Conservation (phyloP, 805 yeast genomes). For the Candida qinlingensis region DNA sequence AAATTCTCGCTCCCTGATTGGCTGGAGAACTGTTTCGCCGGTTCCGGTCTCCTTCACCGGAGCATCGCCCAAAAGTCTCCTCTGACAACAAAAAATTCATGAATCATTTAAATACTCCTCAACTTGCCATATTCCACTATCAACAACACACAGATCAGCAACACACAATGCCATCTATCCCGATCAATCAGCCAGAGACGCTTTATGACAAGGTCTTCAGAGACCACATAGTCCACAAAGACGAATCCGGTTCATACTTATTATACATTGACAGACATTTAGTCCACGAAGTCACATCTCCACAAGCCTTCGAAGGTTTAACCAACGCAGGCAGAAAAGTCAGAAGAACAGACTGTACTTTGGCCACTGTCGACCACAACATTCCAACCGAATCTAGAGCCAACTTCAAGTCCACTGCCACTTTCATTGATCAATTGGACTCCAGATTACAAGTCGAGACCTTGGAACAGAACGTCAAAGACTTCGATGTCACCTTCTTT, state of each 20-base stretch:
- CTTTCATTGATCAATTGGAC: slow-evolving; percentile 86
- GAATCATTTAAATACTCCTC: background rate
- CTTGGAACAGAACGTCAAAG: slow-evolving; percentile 86
- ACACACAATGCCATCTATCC: slow-evolving; percentile 26
- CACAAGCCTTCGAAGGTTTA: slow-evolving; percentile 97
- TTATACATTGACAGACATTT: slow-evolving; percentile 94
- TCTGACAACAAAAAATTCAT: background rate
- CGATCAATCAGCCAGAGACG: slow-evolving; percentile 49
- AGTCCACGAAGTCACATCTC: slow-evolving; percentile 98
- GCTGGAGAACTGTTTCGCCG: slow-evolving; percentile 5
- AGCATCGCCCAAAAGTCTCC: slow-evolving; percentile 1
- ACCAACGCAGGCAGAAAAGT: slow-evolving; percentile 81
- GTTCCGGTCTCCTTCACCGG: slow-evolving; percentile 10
- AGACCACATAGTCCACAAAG: slow-evolving; percentile 89
- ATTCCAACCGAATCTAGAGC: slow-evolving; percentile 92
- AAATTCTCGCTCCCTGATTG: slow-evolving; percentile 15
- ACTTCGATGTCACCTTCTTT: slow-evolving; percentile 83
- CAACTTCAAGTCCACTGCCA: slow-evolving; percentile 61
- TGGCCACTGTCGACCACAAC: slow-evolving; percentile 95
- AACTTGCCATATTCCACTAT: background rate
- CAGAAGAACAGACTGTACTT: slow-evolving; percentile 87
- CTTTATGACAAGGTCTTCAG: slow-evolving; percentile 94
- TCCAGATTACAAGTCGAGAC: slow-evolving; percentile 90
- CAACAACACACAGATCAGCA: background rate
- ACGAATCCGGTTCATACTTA: slow-evolving; percentile 80